Conservation (phyloP, 345 rosid species). For the Erucastrum elatum region DNA sequence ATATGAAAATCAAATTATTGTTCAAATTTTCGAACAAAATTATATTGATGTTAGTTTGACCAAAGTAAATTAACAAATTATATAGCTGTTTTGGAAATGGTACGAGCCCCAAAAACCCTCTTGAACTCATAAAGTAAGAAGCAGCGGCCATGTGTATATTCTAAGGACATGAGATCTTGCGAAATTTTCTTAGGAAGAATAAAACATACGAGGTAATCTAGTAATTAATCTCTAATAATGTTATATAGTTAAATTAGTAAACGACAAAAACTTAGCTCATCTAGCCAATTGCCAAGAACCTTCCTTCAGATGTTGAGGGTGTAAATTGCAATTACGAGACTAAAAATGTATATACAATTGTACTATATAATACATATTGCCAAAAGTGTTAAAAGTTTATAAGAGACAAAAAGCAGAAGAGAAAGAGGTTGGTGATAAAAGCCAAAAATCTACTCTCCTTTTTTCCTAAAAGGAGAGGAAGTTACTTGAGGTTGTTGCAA, state of each 20-base stretch:
- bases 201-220: conserved; percentile 22
- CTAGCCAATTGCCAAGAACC: background rate
- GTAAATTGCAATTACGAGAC: background rate
- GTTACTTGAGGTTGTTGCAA: conserved; percentile 24
- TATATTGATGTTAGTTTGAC: background rate
- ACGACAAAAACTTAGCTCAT: conserved; percentile 1
- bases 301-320: background rate
- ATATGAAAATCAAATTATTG: background rate
- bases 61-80: background rate
- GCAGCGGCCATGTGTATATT: conserved; percentile 25
- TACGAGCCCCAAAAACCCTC: conserved; percentile 7
- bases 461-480: conserved; percentile 40
- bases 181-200: conserved; percentile 28
- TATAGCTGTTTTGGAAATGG: background rate
- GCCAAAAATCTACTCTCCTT: conserved; percentile 48
- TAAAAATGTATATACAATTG: background rate
- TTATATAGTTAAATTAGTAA: background rate
- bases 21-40: background rate
- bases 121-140: conserved; percentile 10
- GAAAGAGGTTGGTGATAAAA: conserved; percentile 55
- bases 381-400: conserved; percentile 38
- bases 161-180: conserved; percentile 32
- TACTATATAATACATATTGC: background rate
- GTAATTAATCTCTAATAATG: background rate
- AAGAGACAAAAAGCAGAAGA: conserved; percentile 42